Conservation (phyloP, 1,284 basidiomycete genomes). For the Cyathus pygmaeus region DNA sequence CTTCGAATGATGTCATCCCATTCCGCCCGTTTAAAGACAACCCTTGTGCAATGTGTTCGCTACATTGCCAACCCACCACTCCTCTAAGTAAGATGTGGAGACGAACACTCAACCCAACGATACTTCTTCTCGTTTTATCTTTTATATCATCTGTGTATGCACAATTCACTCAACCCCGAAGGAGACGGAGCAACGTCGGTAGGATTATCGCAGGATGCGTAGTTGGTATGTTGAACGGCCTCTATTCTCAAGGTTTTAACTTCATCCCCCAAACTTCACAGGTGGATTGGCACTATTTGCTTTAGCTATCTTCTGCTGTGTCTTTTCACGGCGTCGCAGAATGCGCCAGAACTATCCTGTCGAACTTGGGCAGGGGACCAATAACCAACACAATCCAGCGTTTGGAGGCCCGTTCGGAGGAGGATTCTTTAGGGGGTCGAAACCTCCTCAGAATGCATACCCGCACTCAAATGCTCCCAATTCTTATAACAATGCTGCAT, state of each 20-base stretch:
- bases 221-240: conserved; percentile 7
- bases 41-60: too few relatives aligned
- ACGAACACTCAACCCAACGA: too few relatives aligned
- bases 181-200: background rate
- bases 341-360: background rate
- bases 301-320: background rate
- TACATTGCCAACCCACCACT: too few relatives aligned
- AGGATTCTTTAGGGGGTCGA: background rate
- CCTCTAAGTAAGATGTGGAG: too few relatives aligned
- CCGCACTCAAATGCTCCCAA: too few relatives aligned
- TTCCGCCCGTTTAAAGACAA: too few relatives aligned
- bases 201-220: conserved; percentile 14
- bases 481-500: background rate
- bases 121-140: too few relatives aligned
- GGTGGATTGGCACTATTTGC: background rate
- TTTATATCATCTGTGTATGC: conserved; percentile 7
- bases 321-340: background rate
- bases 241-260: background rate
- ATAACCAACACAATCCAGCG: conserved; percentile 4
- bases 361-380: background rate
- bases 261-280: background rate
- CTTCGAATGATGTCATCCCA: too few relatives aligned
- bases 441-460: background rate
- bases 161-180: background rate
- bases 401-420: conserved; percentile 15